Percentiles rank a stretch among this genome's conserved stretches.
These are phyloP conservation scores for Metschnikowia baotianmanensis DNA, from an alignment of 805 yeast genomes.

Conservation along the genomic window DNA sequence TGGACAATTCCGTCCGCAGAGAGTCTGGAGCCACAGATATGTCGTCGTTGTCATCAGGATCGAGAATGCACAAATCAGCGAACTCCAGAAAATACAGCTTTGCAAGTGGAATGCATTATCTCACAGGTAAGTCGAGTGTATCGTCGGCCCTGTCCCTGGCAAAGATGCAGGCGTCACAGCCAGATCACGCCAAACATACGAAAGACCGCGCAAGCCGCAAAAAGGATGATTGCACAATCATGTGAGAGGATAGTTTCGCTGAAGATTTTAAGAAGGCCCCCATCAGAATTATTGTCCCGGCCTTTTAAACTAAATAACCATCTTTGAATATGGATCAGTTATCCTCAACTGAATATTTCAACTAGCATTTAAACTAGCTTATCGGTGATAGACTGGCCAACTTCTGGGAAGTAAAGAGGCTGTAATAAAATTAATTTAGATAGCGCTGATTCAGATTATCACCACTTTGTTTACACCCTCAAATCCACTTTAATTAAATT, in stretches of 20 bases:
- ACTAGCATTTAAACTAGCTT: too few relatives aligned
- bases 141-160: background rate
- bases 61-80: background rate
- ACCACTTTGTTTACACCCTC: too few relatives aligned
- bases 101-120: background rate
- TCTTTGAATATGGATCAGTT: too few relatives aligned
- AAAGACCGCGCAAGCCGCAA: conserved; percentile 8
- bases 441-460: too few relatives aligned
- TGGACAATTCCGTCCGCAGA: conserved; percentile 9
- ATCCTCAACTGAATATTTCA: too few relatives aligned
- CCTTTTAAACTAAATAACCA: too few relatives aligned
- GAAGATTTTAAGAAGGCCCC: too few relatives aligned
- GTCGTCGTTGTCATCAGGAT: conserved; percentile 6
- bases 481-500: too few relatives aligned
- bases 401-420: too few relatives aligned
- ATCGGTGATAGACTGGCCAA: too few relatives aligned
- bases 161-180: background rate
- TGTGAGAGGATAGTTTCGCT: background rate
- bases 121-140: background rate
- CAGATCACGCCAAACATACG: conserved; percentile 7
- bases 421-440: too few relatives aligned
- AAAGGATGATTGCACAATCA: conserved; percentile 15
- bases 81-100: background rate
- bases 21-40: conserved; percentile 11
- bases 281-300: too few relatives aligned